These are phyloP conservation scores for Thinopyrum obtusiflorum DNA, from an alignment of 202 grass and related monocot genomes.

Conservation along the genomic window DNA sequence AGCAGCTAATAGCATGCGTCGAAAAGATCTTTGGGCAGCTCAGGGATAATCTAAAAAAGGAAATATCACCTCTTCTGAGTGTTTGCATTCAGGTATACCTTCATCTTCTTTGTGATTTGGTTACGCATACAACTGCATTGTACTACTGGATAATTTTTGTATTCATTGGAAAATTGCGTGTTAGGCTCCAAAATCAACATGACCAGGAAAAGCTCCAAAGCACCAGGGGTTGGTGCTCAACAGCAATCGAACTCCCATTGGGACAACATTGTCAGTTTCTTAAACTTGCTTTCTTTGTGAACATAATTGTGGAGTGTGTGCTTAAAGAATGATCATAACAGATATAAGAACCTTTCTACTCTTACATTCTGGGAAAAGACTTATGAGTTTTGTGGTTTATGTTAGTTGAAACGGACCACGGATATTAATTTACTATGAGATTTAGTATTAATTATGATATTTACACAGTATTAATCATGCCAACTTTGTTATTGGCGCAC, in stretches of 20 bases:
- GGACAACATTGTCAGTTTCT: constrained; percentile 86
- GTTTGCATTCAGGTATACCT: constrained; percentile 83
- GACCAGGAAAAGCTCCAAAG: constrained; percentile 65
- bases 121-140: background rate
- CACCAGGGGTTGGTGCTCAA: constrained; percentile 53
- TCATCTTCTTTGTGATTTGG: background rate
- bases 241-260: constrained; percentile 61
- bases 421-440: too few species aligned
- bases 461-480: too few species aligned
- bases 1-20: constrained; percentile 81
- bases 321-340: background rate
- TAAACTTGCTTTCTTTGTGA: constrained; percentile 51
- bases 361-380: too few species aligned
- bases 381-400: background rate
- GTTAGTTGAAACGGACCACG: background rate
- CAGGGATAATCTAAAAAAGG: constrained; percentile 93
- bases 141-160: constrained; percentile 15
- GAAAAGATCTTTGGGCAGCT: constrained; percentile 96
- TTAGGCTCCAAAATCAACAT: constrained; percentile 89
- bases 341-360: background rate
- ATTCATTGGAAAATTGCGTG: constrained; percentile 15
- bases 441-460: too few species aligned
- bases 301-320: background rate
- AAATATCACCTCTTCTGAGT: constrained; percentile 80
- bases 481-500: too few species aligned